A percentile compares a stretch with the other conserved stretches of the same genome.
phyloP scores from a whole-genome alignment of 805 yeast genomes.

The Dipodascopsis tothii region DNA sequence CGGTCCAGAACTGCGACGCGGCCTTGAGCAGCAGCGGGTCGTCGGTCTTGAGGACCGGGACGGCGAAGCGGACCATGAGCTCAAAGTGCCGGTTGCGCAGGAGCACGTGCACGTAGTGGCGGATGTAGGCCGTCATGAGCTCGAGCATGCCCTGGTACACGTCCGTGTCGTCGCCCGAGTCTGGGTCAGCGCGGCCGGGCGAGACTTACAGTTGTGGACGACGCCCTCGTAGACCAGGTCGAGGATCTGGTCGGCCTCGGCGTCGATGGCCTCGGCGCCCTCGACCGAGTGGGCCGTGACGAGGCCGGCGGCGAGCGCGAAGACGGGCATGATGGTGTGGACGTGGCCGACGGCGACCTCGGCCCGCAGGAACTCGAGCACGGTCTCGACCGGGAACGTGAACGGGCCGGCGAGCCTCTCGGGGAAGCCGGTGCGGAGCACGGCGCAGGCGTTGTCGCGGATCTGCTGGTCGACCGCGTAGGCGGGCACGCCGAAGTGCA shows the following conservation, averaged over 20 bases:
- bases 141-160: slow-evolving; percentile 27
- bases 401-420: slow-evolving; percentile 64
- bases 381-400: slow-evolving; percentile 41
- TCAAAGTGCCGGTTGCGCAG: slow-evolving; percentile 18
- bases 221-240: slow-evolving; percentile 1
- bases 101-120: slow-evolving; percentile 17
- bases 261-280: background rate
- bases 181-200: background rate
- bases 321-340: slow-evolving; percentile 11
- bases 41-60: slow-evolving; percentile 38
- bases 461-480: slow-evolving; percentile 31
- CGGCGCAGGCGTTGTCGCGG: slow-evolving; percentile 58
- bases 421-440: slow-evolving; percentile 56
- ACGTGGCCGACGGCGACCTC: slow-evolving; percentile 8
- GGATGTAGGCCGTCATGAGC: slow-evolving; percentile 24
- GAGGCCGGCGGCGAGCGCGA: slow-evolving; percentile 7
- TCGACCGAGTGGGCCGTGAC: slow-evolving; percentile 2
- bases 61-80: slow-evolving; percentile 32
- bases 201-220: background rate
- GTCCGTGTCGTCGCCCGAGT: slow-evolving; percentile 25
- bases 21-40: slow-evolving; percentile 53
- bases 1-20: slow-evolving; percentile 49
- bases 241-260: slow-evolving; percentile 1
- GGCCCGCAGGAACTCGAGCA: slow-evolving; percentile 26
- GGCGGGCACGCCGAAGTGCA: slow-evolving; percentile 36